A percentile compares a stretch with the other conserved stretches of the same genome.
Conservation (phyloP, 2,329 filamentous ascomycete species). For the Calonectria hawksworthii region DNA sequence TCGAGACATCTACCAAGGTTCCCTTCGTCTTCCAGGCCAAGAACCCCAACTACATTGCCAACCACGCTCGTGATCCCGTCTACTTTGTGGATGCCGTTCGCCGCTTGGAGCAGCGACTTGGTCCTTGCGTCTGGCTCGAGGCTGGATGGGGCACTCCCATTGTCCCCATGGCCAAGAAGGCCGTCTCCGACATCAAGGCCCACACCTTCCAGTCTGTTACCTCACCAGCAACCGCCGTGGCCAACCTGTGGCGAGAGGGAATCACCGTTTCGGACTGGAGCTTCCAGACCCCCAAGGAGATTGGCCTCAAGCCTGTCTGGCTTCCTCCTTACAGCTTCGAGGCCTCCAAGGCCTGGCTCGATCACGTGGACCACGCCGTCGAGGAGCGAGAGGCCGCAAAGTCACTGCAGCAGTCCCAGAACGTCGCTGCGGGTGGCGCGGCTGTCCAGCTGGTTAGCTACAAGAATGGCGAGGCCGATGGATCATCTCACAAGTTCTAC, state of each 20-base stretch:
- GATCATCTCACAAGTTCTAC: constrained; percentile 23
- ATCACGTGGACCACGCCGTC: constrained; percentile 31
- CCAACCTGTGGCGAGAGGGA: constrained; percentile 32
- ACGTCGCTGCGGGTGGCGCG: neutral
- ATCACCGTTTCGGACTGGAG: constrained; percentile 28
- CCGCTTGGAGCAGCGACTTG: constrained; percentile 25
- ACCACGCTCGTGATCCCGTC: constrained; percentile 34
- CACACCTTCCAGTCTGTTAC: constrained; percentile 30
- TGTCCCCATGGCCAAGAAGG: constrained; percentile 33
- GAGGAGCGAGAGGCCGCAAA: constrained; percentile 8
- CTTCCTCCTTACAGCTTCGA: constrained; percentile 38
- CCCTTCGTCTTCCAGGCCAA: neutral
- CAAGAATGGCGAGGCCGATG: constrained; percentile 11
- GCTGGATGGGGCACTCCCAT: constrained; percentile 31
- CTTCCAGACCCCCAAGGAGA: constrained; percentile 30
- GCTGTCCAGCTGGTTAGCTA: constrained; percentile 20
- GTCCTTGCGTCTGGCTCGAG: constrained; percentile 33
- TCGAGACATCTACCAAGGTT: constrained; percentile 27
- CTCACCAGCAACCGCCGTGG: neutral
- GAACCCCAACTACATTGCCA: constrained; percentile 17
- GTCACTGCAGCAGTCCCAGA: neutral
- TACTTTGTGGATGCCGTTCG: constrained; percentile 29
- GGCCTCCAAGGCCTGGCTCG: constrained; percentile 31
- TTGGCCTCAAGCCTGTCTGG: constrained; percentile 24
- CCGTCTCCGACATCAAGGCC: constrained; percentile 14